Evolutionary conservation across 108 stramenopile species (phyloP), one percentile per base, ranked within the genome.

Genomic region (Fragilariopsis cylindrus): DNA sequence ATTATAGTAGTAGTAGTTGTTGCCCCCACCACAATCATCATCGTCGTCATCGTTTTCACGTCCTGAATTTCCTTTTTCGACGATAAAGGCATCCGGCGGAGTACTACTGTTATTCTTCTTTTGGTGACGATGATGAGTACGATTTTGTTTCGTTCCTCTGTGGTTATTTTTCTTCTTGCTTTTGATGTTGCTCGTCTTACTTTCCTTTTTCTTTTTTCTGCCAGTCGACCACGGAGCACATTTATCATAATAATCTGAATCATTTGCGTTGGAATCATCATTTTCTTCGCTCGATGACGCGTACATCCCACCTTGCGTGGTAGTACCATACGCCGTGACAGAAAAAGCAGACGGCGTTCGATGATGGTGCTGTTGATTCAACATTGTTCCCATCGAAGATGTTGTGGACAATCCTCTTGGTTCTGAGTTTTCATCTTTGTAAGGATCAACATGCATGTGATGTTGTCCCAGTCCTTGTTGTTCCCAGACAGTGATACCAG

Each of bases 1-100:
- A 48, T 69, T 41, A 45, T 69, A 52, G 49, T 52, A 69, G 49
- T 63, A 63, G 62, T 63, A 52, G 48, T 68, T 68, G 16, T 68
- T 19, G 21, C 65, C 65, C 6, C 15, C 49, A 15, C 30, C 8
- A n/a, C 48, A 47, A n/a, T 16, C n/a, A 44, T 7, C 30, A 19
- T 52, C 48, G 67, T 48, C 48, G 49, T 39, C 19, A 15, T 62
- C 7, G 39, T 63, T 45, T 6, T 16, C 62, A 15, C 43, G n/a
- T n/a, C 62, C 48, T 5, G 16, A 52, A 19, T 11, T 39, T 52
- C 48, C 67, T 12, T 68, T 52, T 52, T 68, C 67, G 42, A 68
- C 67, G 67, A 68, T 68, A 50, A 68, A 68, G 49, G 67, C 49
- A 48, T 68, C 67, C 21, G 47, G 47, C 9, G 50, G 21, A 19